Conservation (phyloP, 306 rosid species). For the Castanea crenata region DNA sequence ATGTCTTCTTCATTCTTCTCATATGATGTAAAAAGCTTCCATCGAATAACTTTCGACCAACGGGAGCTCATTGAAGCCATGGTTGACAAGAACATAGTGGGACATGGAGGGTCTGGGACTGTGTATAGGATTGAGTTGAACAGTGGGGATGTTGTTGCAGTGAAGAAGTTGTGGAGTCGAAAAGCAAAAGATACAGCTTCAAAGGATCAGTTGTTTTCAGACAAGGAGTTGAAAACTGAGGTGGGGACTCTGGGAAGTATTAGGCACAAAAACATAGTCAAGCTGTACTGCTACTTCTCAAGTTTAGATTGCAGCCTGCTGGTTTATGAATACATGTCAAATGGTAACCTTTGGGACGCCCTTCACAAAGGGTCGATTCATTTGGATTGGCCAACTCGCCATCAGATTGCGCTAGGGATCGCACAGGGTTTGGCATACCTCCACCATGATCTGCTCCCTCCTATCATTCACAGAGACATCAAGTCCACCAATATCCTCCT, state of each 20-base stretch:
- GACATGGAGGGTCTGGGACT: constrained; percentile 92
- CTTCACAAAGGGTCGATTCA: constrained; percentile 64
- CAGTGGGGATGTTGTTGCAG: constrained; percentile 78
- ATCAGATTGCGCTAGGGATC: constrained; percentile 73
- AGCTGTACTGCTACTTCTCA: constrained; percentile 76
- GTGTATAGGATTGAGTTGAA: constrained; percentile 76
- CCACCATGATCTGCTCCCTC: constrained; percentile 79
- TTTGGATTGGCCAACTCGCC: constrained; percentile 91
- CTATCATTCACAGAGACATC: constrained; percentile 88
- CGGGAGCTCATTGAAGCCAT: constrained; percentile 65
- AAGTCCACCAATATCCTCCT: constrained; percentile 84
- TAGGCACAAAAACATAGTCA: constrained; percentile 92
- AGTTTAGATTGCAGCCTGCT: constrained; percentile 65
- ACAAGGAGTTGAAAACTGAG: constrained; percentile 76
- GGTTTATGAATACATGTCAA: constrained; percentile 92
- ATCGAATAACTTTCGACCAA: constrained; percentile 68
- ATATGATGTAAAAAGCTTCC: constrained; percentile 84
- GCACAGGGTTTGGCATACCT: constrained; percentile 95
- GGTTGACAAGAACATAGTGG: constrained; percentile 88
- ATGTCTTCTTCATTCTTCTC: constrained; percentile 61
- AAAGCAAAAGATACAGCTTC: constrained; percentile 47
- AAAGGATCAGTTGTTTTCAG: constrained; percentile 51
- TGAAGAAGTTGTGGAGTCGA: constrained; percentile 65
- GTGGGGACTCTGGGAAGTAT: constrained; percentile 89
- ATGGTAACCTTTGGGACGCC: constrained; percentile 95